phyloP scores from a whole-genome alignment of 169 alveolate species.

The Babesia divergens region DNA sequence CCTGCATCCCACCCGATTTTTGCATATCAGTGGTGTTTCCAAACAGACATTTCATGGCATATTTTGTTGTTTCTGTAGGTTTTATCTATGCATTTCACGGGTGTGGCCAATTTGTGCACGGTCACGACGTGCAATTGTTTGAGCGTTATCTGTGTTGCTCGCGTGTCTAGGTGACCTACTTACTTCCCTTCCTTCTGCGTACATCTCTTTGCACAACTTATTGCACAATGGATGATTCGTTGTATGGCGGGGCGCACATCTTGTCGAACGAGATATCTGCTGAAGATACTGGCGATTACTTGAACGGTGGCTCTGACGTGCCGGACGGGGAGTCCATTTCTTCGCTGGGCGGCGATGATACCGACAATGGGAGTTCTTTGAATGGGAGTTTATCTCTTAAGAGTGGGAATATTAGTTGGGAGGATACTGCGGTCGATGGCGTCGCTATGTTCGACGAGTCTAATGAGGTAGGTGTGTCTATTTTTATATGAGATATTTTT shows the following conservation, averaged over 20 bases:
- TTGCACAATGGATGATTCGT: neutral
- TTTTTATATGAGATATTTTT: neutral
- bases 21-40: too few relatives aligned
- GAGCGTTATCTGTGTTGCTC: too few relatives aligned
- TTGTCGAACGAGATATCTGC: slow-evolving; percentile 2
- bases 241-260: slow-evolving; percentile 11
- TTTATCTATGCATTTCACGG: too few relatives aligned
- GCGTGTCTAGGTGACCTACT: slow-evolving; percentile 20
- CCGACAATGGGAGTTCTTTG: slow-evolving; percentile 5
- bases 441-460: slow-evolving; percentile 4
- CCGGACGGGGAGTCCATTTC: slow-evolving; percentile 4
- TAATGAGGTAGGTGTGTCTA: neutral
- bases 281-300: slow-evolving; percentile 1
- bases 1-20: too few relatives aligned
- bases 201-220: neutral
- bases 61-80: too few relatives aligned
- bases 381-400: neutral
- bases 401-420: neutral
- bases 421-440: neutral
- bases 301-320: neutral
- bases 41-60: too few relatives aligned
- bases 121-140: too few relatives aligned
- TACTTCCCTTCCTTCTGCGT: neutral
- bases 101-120: too few relatives aligned
- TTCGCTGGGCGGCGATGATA: neutral